Percentiles rank a stretch among this genome's conserved stretches.
Conservation (phyloP, 2,329 filamentous ascomycete genomes). For the Sclerotinia nivalis region DNA sequence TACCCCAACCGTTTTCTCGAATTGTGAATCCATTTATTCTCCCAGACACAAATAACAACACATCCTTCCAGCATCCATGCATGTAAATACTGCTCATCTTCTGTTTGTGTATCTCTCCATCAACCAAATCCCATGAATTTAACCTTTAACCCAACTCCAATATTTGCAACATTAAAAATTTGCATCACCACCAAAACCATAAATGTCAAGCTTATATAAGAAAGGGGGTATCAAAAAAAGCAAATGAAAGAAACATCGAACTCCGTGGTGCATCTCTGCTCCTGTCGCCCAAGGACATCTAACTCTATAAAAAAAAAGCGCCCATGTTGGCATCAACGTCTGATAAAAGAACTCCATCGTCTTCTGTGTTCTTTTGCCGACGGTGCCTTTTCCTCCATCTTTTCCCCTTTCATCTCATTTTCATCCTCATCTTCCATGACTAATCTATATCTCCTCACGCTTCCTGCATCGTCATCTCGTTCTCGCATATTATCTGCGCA, state of each 20-base stretch:
- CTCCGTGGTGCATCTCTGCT: not conserved
- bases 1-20: not conserved
- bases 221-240: constrained; percentile 10
- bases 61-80: not conserved
- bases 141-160: constrained; percentile 1
- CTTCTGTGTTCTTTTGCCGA: constrained; percentile 2
- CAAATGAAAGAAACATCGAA: constrained; percentile 3
- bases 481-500: constrained; percentile 43
- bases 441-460: constrained; percentile 62
- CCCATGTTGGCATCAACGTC: not conserved
- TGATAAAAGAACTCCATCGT: constrained; percentile 13
- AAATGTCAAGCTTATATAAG: not conserved
- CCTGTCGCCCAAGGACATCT: not conserved
- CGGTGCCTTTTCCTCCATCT: not conserved
- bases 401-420: not conserved
- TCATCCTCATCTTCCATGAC: constrained; percentile 38
- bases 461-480: constrained; percentile 52
- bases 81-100: not conserved
- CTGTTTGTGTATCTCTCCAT: not conserved
- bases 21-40: not conserved
- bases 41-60: not conserved
- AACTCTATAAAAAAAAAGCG: not conserved
- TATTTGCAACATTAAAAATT: not conserved
- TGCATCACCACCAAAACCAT: not conserved
- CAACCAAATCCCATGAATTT: not conserved